phyloP scores from a whole-genome alignment of 345 rosid species.

The Trapa incisa region DNA sequence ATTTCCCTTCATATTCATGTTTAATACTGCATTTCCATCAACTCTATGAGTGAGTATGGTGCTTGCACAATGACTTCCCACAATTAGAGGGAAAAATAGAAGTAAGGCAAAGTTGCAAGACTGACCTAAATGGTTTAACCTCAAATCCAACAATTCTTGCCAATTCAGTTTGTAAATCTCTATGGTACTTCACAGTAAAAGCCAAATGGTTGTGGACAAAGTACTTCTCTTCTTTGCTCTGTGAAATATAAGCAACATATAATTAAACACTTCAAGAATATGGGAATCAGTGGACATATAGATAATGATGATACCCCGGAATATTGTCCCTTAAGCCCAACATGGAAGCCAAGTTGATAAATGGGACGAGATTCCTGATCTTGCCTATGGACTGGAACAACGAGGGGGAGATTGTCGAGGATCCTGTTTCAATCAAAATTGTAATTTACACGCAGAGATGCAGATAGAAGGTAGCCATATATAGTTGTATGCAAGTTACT shows the following conservation, averaged over 20 bases:
- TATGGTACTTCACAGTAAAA: slow-evolving; percentile 79
- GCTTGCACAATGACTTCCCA: neutral
- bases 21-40: slow-evolving; percentile 37
- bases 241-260: slow-evolving; percentile 15
- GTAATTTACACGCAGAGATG: slow-evolving; percentile 5
- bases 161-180: slow-evolving; percentile 52
- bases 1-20: slow-evolving; percentile 72
- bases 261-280: slow-evolving; percentile 3
- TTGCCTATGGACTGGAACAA: slow-evolving; percentile 55
- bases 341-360: slow-evolving; percentile 83
- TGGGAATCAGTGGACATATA: slow-evolving; percentile 2
- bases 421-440: slow-evolving; percentile 49
- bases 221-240: slow-evolving; percentile 80
- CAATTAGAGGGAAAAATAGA: neutral
- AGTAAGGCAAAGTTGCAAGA: neutral
- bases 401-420: slow-evolving; percentile 95
- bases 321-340: slow-evolving; percentile 86
- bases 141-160: slow-evolving; percentile 96
- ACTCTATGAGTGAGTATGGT: neutral
- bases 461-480: slow-evolving; percentile 3
- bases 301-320: slow-evolving; percentile 53
- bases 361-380: slow-evolving; percentile 60
- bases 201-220: slow-evolving; percentile 86
- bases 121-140: slow-evolving; percentile 81
- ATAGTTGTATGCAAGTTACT: slow-evolving; percentile 10